Evolutionary conservation across 2,329 filamentous ascomycete species (phyloP).

Genomic region (Aureobasidium leucospermi): DNA sequence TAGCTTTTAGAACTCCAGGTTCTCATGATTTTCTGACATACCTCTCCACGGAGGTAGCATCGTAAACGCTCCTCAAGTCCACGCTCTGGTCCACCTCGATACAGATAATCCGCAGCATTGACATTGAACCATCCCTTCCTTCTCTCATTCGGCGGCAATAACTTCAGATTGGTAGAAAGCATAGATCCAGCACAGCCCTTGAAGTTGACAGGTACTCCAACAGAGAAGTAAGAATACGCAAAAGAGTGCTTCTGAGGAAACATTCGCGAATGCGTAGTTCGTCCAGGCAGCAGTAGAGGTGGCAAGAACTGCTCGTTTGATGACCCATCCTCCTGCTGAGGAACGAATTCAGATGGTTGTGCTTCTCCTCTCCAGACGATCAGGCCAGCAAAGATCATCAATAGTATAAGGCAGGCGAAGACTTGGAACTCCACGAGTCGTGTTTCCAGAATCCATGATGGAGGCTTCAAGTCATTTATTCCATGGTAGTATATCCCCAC

Average conservation of each 20-base stretch:
- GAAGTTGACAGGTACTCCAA: slow-evolving; percentile 61
- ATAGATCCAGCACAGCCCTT: slow-evolving; percentile 49
- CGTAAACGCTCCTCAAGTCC: slow-evolving; percentile 58
- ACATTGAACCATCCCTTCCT: slow-evolving; percentile 51
- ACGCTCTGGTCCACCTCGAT: slow-evolving; percentile 44
- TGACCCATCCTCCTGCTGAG: neutral
- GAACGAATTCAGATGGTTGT: neutral
- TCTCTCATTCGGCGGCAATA: slow-evolving; percentile 21
- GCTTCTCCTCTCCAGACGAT: slow-evolving; percentile 8
- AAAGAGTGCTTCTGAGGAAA: slow-evolving; percentile 63
- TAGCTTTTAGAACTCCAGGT: neutral
- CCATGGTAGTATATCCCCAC: neutral
- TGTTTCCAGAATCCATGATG: slow-evolving; percentile 8
- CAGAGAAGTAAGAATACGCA: slow-evolving; percentile 61
- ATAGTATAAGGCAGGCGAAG: neutral
- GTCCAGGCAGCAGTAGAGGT: slow-evolving; percentile 56
- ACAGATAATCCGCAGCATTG: slow-evolving; percentile 54
- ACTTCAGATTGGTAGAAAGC: slow-evolving; percentile 40
- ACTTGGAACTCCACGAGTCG: neutral
- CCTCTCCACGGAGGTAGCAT: slow-evolving; percentile 48
- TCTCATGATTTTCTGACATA: slow-evolving; percentile 31
- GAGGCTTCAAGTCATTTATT: neutral
- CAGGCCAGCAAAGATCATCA: slow-evolving; percentile 7
- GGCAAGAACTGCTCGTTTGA: slow-evolving; percentile 27
- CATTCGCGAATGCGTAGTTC: slow-evolving; percentile 58